Percentiles rank a stretch among this genome's conserved stretches.
Conservation (phyloP, 495 filamentous ascomycete species). For the Annulohypoxylon maeteangense region DNA sequence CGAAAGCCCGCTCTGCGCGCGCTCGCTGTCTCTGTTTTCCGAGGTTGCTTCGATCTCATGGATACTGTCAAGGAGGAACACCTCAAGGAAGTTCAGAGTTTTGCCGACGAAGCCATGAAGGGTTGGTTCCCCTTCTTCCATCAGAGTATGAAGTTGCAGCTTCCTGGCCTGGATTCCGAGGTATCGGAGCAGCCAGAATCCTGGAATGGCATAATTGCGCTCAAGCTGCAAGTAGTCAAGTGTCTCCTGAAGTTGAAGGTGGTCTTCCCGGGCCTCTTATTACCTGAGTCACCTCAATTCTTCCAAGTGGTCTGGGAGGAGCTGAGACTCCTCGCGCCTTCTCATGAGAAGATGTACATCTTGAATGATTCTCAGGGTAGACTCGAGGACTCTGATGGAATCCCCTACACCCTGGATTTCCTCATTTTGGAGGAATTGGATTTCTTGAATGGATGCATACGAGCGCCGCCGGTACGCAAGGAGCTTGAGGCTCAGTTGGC, state of each 20-base stretch:
- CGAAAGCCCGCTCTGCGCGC: conserved; percentile 80
- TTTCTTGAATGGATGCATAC: conserved; percentile 86
- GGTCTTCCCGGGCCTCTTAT: conserved; percentile 83
- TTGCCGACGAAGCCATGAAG: conserved; percentile 84
- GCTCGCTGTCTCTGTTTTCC: conserved; percentile 87
- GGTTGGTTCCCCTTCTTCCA: conserved; percentile 90
- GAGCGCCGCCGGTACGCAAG: conserved; percentile 83
- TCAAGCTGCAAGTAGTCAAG: conserved; percentile 93
- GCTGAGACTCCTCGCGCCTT: conserved; percentile 71
- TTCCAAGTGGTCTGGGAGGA: conserved; percentile 91
- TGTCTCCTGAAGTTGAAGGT: conserved; percentile 88
- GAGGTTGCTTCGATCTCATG: conserved; percentile 90
- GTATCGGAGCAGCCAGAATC: conserved; percentile 55
- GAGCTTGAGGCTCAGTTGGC: conserved; percentile 80
- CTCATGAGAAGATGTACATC: conserved; percentile 85
- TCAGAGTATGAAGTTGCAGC: conserved; percentile 72
- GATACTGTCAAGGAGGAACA: conserved; percentile 96
- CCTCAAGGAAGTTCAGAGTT: conserved; percentile 81
- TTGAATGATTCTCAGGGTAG: conserved; percentile 84
- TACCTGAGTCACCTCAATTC: conserved; percentile 77
- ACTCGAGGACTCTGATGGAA: conserved; percentile 86
- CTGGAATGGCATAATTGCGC: conserved; percentile 81
- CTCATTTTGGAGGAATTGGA: conserved; percentile 93
- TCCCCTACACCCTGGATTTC: conserved; percentile 97
- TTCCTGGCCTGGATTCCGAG: conserved; percentile 65